Evolutionary conservation across 352 stramenopile genomes (phyloP), one percentile per base, ranked within the genome.

Genomic region (Poterioochromonas sp.): DNA sequence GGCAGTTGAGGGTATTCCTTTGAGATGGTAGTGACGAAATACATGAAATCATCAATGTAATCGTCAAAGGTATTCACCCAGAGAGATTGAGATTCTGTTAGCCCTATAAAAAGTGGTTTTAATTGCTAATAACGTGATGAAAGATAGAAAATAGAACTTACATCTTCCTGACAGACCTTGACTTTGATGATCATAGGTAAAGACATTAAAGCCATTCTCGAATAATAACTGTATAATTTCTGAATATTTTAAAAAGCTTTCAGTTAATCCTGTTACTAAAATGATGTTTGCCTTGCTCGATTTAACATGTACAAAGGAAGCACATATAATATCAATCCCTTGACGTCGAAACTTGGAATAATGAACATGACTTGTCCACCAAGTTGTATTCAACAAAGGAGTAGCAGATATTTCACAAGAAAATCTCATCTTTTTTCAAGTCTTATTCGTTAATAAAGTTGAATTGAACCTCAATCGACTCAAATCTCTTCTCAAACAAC

Each of bases 31-130:
- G 39, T 53, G 15, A 74, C 37, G 32, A 74, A 74, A 39, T 40
- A 74, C 1, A 74, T 37, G 40, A 74, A 74, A n/a, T 74, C 65
- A 74, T 74, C 65, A n/a, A 74, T 35, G 29, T 74, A 74, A n/a
- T 74, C 65, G 18, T 74, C 65, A 39, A 74, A 74, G n/a, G 12
- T 74, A 54, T 74, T 8, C 5, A 74, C 41, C 65, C 65, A 74
- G 8, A 54, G 1, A 39, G 37, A 74, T 39, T 74, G 65, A 39
- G 65, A n/a, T n/a, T 74, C 65, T 15, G 37, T 12, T 39, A 74
- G 32, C 65, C 65, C 62, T 71, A 29, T 47, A 15, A 41, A 71
- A 65, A 12, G n/a, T 65, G n/a, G 26, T 65, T 35, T 39, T 32
- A 65, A 65, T 29, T 65, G 34, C 11, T 5, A 39, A 65, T 22